Evolutionary conservation across 2,329 filamentous ascomycete species (phyloP).

Genomic region (Lachnellula hyalina): DNA sequence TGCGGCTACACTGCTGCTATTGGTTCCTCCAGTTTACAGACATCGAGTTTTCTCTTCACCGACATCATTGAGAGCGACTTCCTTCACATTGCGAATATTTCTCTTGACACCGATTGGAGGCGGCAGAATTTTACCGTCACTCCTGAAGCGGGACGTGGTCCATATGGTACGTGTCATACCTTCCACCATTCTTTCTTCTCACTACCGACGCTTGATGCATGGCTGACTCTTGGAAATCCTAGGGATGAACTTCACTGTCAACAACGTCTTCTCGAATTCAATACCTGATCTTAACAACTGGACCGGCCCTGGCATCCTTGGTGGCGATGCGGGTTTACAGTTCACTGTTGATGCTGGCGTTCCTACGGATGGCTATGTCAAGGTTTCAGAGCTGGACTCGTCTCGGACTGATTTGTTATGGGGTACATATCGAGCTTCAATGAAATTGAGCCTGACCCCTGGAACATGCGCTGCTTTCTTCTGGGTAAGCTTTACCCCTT

Average conservation of each 20-base stretch:
- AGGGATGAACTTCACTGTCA: constrained; percentile 49
- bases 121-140: constrained; percentile 63
- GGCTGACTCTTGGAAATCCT: background rate
- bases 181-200: background rate
- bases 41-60: constrained; percentile 52
- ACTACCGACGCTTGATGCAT: background rate
- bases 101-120: constrained; percentile 54
- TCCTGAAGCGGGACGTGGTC: constrained; percentile 51
- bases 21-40: constrained; percentile 31
- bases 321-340: constrained; percentile 47
- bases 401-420: constrained; percentile 57
- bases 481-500: constrained; percentile 50
- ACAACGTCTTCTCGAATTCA: constrained; percentile 53
- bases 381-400: constrained; percentile 60
- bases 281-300: constrained; percentile 38
- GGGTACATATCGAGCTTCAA: constrained; percentile 61
- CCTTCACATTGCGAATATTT: constrained; percentile 45
- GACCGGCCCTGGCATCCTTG: constrained; percentile 39
- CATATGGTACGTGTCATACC: constrained; percentile 40
- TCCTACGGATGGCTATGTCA: constrained; percentile 47
- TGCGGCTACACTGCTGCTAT: constrained; percentile 63
- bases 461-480: constrained; percentile 73
- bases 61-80: constrained; percentile 71
- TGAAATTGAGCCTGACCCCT: constrained; percentile 46
- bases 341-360: constrained; percentile 46